Evolutionary conservation across 345 rosid species (phyloP).

Genomic region (Sisymbrium irio): DNA sequence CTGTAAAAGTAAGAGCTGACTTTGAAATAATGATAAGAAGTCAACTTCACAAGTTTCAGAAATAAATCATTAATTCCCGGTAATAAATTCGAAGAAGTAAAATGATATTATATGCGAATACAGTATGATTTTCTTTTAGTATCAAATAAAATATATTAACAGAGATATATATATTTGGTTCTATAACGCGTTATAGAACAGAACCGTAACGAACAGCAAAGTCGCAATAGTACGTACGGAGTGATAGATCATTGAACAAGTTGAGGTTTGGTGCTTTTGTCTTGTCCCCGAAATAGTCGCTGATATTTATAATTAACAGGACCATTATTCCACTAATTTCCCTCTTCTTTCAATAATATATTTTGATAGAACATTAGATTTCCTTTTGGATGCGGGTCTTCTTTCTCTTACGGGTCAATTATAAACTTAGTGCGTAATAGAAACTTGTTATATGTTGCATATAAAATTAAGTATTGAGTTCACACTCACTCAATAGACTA

Average conservation of each 20-base stretch:
- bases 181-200: conserved; percentile 24
- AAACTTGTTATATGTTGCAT: not conserved
- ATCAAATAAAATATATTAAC: not conserved
- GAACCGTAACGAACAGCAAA: not conserved
- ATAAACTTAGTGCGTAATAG: conserved; percentile 1
- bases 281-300: conserved; percentile 9
- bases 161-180: not conserved
- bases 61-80: not conserved
- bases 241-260: not conserved
- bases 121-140: not conserved
- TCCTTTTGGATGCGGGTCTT: conserved; percentile 10
- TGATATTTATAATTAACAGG: not conserved
- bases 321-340: conserved; percentile 15
- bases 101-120: not conserved
- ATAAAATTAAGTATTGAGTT: not conserved
- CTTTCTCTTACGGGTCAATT: conserved; percentile 21
- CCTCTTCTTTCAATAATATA: conserved; percentile 3
- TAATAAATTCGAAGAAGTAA: conserved; percentile 11
- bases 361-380: not conserved
- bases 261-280: conserved; percentile 28
- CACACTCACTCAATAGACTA: conserved; percentile 10
- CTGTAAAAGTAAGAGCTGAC: conserved; percentile 23
- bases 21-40: conserved; percentile 12
- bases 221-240: conserved; percentile 11
- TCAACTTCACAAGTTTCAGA: not conserved